Percentiles rank a stretch among this genome's conserved stretches.
Evolutionary conservation across 805 yeast species (phyloP).

Genomic region (Vanderwaltozyma verrucispora): DNA sequence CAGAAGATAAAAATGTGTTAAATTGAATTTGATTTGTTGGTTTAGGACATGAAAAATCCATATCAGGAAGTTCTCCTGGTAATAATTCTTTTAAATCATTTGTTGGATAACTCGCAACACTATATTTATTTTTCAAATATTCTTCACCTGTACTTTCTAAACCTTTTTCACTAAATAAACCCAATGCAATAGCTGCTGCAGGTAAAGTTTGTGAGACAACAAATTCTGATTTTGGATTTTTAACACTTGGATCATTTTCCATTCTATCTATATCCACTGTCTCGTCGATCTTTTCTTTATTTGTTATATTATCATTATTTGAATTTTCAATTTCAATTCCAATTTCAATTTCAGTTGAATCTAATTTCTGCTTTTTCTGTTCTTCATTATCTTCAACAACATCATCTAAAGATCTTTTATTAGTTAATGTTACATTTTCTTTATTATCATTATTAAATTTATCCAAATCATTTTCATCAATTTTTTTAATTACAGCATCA

Average conservation of each 20-base stretch:
- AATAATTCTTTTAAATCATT: conserved; percentile 60
- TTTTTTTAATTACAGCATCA: neutral
- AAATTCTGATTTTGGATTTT: conserved; percentile 68
- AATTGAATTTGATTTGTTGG: conserved; percentile 88
- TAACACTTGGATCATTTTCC: conserved; percentile 48
- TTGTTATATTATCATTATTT: no score
- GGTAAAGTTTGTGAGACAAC: conserved; percentile 63
- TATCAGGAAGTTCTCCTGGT: conserved; percentile 84
- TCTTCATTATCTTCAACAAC: neutral
- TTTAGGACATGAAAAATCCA: conserved; percentile 74
- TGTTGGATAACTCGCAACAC: conserved; percentile 84
- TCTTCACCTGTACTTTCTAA: conserved; percentile 62
- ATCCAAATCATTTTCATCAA: neutral
- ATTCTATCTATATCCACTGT: conserved; percentile 12
- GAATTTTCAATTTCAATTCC: conserved; percentile 11
- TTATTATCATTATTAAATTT: neutral
- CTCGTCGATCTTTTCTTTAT: no score
- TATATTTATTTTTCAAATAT: conserved; percentile 63
- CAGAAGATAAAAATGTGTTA: conserved; percentile 71
- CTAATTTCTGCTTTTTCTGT: neutral
- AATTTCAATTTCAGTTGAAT: conserved; percentile 4
- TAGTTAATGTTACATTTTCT: neutral
- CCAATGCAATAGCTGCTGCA: conserved; percentile 51
- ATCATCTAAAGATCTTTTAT: neutral
- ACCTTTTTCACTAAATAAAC: conserved; percentile 56